phyloP scores from a whole-genome alignment of 441 rosid genomes.

The Eutrema salsugineum region DNA sequence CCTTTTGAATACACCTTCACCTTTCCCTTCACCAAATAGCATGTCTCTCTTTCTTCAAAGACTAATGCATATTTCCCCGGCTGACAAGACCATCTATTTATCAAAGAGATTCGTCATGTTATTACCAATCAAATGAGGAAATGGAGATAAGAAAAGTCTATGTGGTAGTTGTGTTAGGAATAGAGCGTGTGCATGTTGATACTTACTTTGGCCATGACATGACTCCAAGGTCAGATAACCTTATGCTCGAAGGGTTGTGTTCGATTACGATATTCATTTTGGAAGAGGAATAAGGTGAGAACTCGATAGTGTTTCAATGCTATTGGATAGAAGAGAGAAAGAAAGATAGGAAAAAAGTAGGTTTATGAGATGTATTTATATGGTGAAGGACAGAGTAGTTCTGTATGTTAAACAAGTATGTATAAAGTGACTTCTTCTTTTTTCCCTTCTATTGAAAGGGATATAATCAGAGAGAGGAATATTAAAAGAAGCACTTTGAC shows the following conservation, averaged over 20 bases:
- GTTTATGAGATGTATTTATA: slow-evolving; percentile 24
- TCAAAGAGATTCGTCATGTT: slow-evolving; percentile 18
- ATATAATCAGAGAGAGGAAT: slow-evolving; percentile 28
- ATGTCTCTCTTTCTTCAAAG: slow-evolving; percentile 90
- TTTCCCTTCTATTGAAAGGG: slow-evolving; percentile 11
- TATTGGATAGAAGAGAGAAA: slow-evolving; percentile 16
- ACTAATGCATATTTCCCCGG: slow-evolving; percentile 88
- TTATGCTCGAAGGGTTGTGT: slow-evolving; percentile 58
- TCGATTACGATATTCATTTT: slow-evolving; percentile 57
- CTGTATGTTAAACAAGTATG: slow-evolving; percentile 27
- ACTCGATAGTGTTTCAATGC: background rate
- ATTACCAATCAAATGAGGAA: background rate
- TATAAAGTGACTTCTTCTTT: slow-evolving; percentile 26
- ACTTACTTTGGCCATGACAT: slow-evolving; percentile 97
- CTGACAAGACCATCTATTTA: slow-evolving; percentile 83
- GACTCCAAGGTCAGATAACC: slow-evolving; percentile 71
- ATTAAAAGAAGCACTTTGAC: slow-evolving; percentile 33
- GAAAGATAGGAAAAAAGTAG: slow-evolving; percentile 20
- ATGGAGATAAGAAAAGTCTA: background rate
- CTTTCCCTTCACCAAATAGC: slow-evolving; percentile 80
- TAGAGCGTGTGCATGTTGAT: slow-evolving; percentile 3
- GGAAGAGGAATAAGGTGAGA: slow-evolving; percentile 14
- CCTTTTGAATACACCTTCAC: slow-evolving; percentile 74
- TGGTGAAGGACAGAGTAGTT: slow-evolving; percentile 28
- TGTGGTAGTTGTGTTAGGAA: background rate